phyloP scores from a whole-genome alignment of 306 rosid species.

The Casuarina glauca region DNA sequence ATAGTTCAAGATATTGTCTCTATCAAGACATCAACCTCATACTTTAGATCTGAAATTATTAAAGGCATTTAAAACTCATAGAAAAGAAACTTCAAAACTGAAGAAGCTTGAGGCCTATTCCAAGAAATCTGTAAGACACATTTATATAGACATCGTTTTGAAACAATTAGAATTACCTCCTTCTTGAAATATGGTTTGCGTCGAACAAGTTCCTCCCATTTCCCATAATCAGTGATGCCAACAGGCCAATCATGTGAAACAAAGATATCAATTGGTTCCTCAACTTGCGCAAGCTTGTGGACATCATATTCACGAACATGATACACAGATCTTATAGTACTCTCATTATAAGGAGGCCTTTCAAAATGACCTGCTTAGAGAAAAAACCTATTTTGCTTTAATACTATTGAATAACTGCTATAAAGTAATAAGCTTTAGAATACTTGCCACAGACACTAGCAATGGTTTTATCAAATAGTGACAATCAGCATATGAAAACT shows the following conservation, averaged over 20 bases:
- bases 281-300: conserved; percentile 73
- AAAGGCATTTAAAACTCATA: not conserved
- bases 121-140: not conserved
- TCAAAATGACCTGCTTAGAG: conserved; percentile 75
- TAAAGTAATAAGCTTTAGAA: not conserved
- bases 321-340: conserved; percentile 69
- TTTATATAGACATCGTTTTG: conserved; percentile 15
- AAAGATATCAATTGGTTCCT: conserved; percentile 80
- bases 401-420: conserved; percentile 4
- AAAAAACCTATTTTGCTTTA: conserved; percentile 16
- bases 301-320: conserved; percentile 94
- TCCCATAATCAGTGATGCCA: conserved; percentile 85
- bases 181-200: conserved; percentile 53
- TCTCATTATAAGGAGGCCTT: conserved; percentile 86
- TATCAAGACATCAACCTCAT: not conserved
- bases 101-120: not conserved
- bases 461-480: not conserved
- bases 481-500: not conserved
- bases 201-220: conserved; percentile 64
- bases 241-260: conserved; percentile 97
- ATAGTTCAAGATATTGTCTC: not conserved
- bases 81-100: conserved; percentile 3
- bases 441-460: conserved; percentile 8
- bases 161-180: conserved; percentile 52
- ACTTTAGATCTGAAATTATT: not conserved